Base-by-base conservation (phyloP, 2,329 filamentous ascomycete species). In the Aspergillus felis region DNA sequence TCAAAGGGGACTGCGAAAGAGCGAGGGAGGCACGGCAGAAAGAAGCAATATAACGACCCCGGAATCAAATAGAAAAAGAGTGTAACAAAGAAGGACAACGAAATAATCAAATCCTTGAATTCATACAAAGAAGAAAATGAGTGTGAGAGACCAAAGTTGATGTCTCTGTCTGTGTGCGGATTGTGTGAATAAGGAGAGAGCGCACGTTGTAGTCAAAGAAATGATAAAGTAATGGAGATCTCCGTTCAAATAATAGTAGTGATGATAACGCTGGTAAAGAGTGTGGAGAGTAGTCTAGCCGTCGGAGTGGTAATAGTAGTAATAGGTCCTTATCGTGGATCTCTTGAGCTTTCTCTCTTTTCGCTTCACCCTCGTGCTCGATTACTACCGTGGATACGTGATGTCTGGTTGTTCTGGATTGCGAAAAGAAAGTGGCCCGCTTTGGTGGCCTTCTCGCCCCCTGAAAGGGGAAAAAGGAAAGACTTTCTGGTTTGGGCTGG, bases 1-100 rank as follows among this genome's bases (percentile, higher is more conserved):
- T 27, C 24, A 20, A 20, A 32, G 27, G 32, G 35, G 42, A 32
- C 22, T n/a, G 24, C 44, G 48, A 42, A 20, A 55, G 53, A 42
- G 22, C 38, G 48, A 49, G 50, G 12, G 50, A 51, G 50, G 35
- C 29, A 51, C 25, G 50, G 32, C 44, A 47, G 52, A 54, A 52
- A 27, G 55, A 51, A 41, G 46, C 35, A 47, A 32, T 28, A 24
- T 32, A 42, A 54, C 28, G 25, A 25, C 29, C 10, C 35, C 10
- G 27, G 14, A 47, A 20, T 47, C 22, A 47, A 24, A 47, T 10
- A 17, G 10, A 47, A 47, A 47, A 47, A 47, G 44, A 47, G 22
- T 47, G 44, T 24, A 47, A 25, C 22, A 12, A 27, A 29, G 3
- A 14, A 27, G 5, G 22, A 17, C 22, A 22, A 27, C 22, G 2